These are phyloP conservation scores for Eucalyptus virginea DNA, from an alignment of 345 rosid genomes.

Conservation along the genomic window DNA sequence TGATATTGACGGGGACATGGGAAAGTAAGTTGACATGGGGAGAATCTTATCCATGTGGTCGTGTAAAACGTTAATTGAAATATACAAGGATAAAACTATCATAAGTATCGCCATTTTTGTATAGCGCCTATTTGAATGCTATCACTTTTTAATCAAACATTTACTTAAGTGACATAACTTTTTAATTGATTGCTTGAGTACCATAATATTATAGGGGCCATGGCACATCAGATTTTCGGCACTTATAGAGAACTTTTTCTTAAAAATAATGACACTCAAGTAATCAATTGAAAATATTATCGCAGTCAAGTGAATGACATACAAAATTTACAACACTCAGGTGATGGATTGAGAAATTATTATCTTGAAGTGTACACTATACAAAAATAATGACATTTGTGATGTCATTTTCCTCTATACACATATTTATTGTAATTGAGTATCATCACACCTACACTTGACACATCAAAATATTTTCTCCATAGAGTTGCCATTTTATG, in stretches of 20 bases:
- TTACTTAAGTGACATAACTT: neutral
- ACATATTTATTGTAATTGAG: neutral
- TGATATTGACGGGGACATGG: neutral
- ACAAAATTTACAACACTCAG: fast-evolving
- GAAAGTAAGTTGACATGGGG: neutral
- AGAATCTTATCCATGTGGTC: neutral
- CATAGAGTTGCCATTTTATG: neutral
- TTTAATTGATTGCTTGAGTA: fast-evolving
- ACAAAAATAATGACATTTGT: neutral
- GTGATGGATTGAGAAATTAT: too few relatives aligned
- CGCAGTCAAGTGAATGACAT: fast-evolving
- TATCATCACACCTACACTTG: neutral
- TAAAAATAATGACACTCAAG: neutral
- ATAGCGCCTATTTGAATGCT: fast-evolving
- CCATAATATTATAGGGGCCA: neutral
- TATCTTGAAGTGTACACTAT: too few relatives aligned
- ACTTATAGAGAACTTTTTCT: fast-evolving
- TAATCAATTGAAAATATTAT: neutral
- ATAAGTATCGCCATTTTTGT: fast-evolving
- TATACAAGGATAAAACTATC: neutral
- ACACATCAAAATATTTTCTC: neutral
- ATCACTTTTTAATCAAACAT: neutral
- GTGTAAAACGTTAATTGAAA: neutral
- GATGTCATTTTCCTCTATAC: neutral
- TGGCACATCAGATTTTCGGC: too few relatives aligned